Percentiles rank a stretch among this genome's conserved stretches.
phyloP scores from a whole-genome alignment of 305 asterid genomes.

The Andrographis paniculata region DNA sequence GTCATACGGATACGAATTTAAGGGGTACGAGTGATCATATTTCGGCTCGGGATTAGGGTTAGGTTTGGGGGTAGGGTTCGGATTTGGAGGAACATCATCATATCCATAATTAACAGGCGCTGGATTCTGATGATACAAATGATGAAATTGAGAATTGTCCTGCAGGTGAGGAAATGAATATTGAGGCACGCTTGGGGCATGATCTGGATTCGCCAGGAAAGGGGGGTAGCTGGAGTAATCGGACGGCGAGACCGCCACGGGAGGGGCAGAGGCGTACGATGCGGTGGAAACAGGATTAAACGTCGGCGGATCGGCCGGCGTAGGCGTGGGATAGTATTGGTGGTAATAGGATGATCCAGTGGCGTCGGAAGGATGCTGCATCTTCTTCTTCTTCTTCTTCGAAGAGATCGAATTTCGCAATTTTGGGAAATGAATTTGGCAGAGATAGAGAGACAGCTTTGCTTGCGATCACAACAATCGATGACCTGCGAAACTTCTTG shows the following conservation, averaged over 20 bases:
- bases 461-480: too few relatives aligned
- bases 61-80: constrained; percentile 23
- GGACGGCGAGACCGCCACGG: constrained; percentile 19
- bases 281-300: constrained; percentile 22
- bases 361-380: constrained; percentile 28
- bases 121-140: constrained; percentile 21
- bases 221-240: constrained; percentile 26
- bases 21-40: constrained; percentile 27
- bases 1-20: constrained; percentile 27
- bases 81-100: constrained; percentile 26
- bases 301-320: constrained; percentile 26
- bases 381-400: constrained; percentile 7
- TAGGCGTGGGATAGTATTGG: constrained; percentile 26
- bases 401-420: too few relatives aligned
- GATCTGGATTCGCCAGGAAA: constrained; percentile 24
- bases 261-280: constrained; percentile 46
- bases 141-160: constrained; percentile 23
- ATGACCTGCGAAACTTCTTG: too few relatives aligned
- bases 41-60: constrained; percentile 15
- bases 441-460: too few relatives aligned
- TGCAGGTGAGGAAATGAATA: constrained; percentile 29
- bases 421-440: too few relatives aligned
- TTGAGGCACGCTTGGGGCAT: constrained; percentile 23
- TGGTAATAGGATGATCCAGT: constrained; percentile 26
- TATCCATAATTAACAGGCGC: constrained; percentile 21